Evolutionary conservation across 75 land plant species (phyloP), one percentile per base, ranked within the genome.

Genomic region (Isoetes taiwanensis): DNA sequence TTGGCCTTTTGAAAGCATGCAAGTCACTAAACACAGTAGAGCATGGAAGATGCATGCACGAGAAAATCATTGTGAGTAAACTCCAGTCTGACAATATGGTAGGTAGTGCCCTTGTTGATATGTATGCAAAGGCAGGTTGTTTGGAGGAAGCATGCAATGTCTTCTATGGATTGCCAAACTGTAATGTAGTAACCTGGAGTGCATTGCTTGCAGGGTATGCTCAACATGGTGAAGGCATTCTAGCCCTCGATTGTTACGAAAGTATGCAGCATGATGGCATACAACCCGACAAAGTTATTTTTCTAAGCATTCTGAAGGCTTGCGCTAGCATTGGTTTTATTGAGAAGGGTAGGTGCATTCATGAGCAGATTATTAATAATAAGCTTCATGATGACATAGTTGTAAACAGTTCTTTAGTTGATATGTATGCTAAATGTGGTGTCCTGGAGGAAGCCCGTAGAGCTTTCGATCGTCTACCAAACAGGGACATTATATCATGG

Each of bases 41-140:
- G 2, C 64, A 72, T 24, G 79, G 73, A n/a, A 26, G 12, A n/a
- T 14, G 6, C 12, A n/a, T 52, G 23, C 25, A 52, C 12, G 4
- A 16, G 2, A 28, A 52, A n/a, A 3, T 52, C 2, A 2, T 52
- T 52, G 55, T 28, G 30, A 20, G 55, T 23, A 2, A 16, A 8
- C 2, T 26, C 3, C 2, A 21, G 30, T 6, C 30, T 28, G 55
- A 52, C 30, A 31, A 21, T 16, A 31, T 52, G 21, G 12, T 52
- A 14, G 57, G 57, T 19, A 82, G 70, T 41, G 69, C 82, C 25
- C 56, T 79, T 27, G 70, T 76, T 35, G 82, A 78, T 35, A 75
- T 72, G 75, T 79, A 82, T 64, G 69, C 79, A 17, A 78, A 82
- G 54, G 68, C 76, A 60, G 85, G 79, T 3, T 53, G 67, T 52